Percentiles rank a stretch among this genome's conserved stretches.
These are phyloP conservation scores for Linaria vulgaris DNA, from an alignment of 257 asterid species.

Conservation along the genomic window DNA sequence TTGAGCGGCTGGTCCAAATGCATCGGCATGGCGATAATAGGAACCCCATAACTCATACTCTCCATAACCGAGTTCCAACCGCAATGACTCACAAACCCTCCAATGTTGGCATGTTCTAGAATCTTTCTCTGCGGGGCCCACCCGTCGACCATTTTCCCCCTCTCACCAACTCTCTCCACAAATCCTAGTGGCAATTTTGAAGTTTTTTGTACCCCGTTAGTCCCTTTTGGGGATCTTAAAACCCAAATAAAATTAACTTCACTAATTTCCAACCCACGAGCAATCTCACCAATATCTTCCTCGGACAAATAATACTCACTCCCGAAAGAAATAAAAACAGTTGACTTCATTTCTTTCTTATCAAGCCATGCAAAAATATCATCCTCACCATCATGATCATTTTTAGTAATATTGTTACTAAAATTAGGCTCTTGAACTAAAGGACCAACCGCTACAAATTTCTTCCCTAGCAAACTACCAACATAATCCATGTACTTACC, in stretches of 20 bases:
- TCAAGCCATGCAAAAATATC: constrained; percentile 38
- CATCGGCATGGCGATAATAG: constrained; percentile 44
- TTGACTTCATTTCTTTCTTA: constrained; percentile 28
- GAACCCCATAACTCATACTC: constrained; percentile 42
- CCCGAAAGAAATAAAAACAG: constrained; percentile 41
- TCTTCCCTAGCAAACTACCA: constrained; percentile 9
- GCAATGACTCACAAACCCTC: constrained; percentile 47
- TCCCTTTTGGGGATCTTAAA: constrained; percentile 35
- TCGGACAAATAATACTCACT: constrained; percentile 39
- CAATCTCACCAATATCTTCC: constrained; percentile 35
- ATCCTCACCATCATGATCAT: neutral
- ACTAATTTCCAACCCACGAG: constrained; percentile 40
- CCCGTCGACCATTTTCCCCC: constrained; percentile 40
- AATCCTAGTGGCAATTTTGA: constrained; percentile 34
- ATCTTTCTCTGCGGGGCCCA: constrained; percentile 44
- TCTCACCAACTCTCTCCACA: constrained; percentile 29
- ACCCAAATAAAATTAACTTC: constrained; percentile 48
- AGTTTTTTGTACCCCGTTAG: neutral
- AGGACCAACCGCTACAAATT: constrained; percentile 35
- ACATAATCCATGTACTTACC: constrained; percentile 31
- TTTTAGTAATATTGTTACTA: neutral
- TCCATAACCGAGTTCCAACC: constrained; percentile 48
- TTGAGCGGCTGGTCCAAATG: constrained; percentile 50
- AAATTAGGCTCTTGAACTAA: constrained; percentile 28
- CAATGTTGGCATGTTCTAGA: constrained; percentile 30